Conservation (phyloP, 78 protist species). For the Protostelium mycophagum region DNA sequence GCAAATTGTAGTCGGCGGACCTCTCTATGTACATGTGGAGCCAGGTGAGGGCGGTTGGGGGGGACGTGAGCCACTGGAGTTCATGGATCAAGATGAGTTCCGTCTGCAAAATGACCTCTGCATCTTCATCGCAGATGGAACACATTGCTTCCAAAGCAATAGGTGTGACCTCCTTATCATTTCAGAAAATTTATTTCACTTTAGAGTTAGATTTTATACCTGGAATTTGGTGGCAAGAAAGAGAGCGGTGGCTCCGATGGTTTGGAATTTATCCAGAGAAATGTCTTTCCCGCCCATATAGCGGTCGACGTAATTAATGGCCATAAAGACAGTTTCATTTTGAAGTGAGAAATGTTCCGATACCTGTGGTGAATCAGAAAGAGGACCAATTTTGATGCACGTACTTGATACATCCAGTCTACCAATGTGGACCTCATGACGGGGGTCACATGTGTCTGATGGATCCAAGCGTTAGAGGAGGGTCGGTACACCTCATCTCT, state of each 20-base stretch:
- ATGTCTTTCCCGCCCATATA: not conserved
- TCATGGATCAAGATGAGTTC: too few species aligned
- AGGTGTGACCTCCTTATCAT: too few species aligned
- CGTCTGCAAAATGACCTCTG: too few species aligned
- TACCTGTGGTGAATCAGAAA: not conserved
- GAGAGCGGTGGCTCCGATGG: not conserved
- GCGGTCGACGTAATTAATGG: not conserved
- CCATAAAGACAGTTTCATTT: not conserved
- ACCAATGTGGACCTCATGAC: not conserved
- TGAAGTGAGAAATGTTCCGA: not conserved
- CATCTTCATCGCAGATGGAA: too few species aligned
- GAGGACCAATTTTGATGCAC: not conserved
- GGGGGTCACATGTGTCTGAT: not conserved
- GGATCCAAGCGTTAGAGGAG: not conserved
- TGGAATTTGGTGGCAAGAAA: not conserved
- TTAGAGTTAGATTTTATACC: too few species aligned
- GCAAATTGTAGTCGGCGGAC: too few species aligned
- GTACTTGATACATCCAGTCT: not conserved
- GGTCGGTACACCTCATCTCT: not conserved
- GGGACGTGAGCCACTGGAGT: too few species aligned
- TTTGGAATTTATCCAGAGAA: not conserved
- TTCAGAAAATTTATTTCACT: too few species aligned
- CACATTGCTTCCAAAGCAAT: too few species aligned
- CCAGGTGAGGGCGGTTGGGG: too few species aligned
- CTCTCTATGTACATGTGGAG: too few species aligned